Evolutionary conservation across 1,139 yeast species (phyloP).

Genomic region (Geotrichum europaeum): DNA sequence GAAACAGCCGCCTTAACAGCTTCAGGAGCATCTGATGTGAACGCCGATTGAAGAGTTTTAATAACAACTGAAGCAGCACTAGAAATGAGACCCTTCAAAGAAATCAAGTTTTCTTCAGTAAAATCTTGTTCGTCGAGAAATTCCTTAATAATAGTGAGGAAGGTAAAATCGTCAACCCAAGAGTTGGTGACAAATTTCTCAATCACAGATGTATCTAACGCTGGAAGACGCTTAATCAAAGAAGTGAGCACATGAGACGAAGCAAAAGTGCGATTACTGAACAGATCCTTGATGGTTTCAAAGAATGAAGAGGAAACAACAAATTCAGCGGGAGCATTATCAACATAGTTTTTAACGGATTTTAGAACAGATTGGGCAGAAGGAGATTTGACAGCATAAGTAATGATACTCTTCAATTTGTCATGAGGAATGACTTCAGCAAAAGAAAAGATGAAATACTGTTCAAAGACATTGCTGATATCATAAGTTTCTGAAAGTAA

Average conservation of each 20-base stretch:
- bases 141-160: constrained; percentile 14
- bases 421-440: constrained; percentile 1
- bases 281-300: constrained; percentile 12
- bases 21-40: constrained; percentile 9
- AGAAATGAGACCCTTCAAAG: constrained; percentile 1
- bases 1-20: constrained; percentile 7
- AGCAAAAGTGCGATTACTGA: constrained; percentile 8
- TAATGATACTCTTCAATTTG: constrained; percentile 3
- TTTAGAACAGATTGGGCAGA: neutral
- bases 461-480: constrained; percentile 6
- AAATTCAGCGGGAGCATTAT: constrained; percentile 9
- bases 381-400: constrained; percentile 9
- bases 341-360: constrained; percentile 11
- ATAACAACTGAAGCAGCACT: constrained; percentile 4
- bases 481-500: neutral
- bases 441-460: neutral
- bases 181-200: constrained; percentile 13
- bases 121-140: neutral
- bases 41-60: neutral
- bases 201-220: constrained; percentile 10
- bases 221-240: constrained; percentile 13
- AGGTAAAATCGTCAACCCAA: constrained; percentile 16
- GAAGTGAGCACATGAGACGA: constrained; percentile 13
- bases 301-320: constrained; percentile 4
- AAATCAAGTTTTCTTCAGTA: neutral